Base-by-base conservation (phyloP, 805 yeast species). In the Debaryomyces hansenii region DNA sequence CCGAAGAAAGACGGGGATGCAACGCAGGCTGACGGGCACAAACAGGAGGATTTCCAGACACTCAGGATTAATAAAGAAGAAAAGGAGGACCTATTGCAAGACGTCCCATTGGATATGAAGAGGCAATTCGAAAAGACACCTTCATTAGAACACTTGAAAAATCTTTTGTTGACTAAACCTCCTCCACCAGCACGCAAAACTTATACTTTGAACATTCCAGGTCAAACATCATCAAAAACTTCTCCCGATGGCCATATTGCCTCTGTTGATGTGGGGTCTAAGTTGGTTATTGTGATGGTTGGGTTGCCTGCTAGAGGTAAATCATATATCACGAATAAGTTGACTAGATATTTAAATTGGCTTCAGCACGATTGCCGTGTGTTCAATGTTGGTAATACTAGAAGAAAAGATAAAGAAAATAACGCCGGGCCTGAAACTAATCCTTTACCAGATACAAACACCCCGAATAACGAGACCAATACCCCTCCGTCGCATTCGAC, bases 251-350 rank as follows among this genome's bases (percentile, higher is more conserved):
- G 89, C 4, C 70, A 73, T 28, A 80, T 82, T 29, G 81, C 83
- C 1, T 72, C 78, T 20, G 75, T 56, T 54, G 97, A 90, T 59
- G 83, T 87, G 4, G 92, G 90, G 1, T 82, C 90, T 11, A 87
- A 90, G 60, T 75, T 92, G 44, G 96, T 92, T 12, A 89, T 92
- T 48, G 95, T 94, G 15, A 92, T 92, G 98, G 97, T 92, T 12
- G 99, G 99, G 0, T 67, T 86, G 29, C 98, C 98, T 0, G 97
- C 97, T 0, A 75, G 97, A 45, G 99, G 99, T 3, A 92, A 92
- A 64, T 87, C 96, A 1, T 94, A 91, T 63, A 83, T 92, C 51
- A 90, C 97, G 43, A 92, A 90, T 66, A 92, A 94, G 62, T 74
- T 92, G 40, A 87, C 95, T 1, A 71, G 98, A 49, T 94, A 89